Base-by-base conservation (phyloP, 2,329 filamentous ascomycete species). In the Hyphodiscus sp. region DNA sequence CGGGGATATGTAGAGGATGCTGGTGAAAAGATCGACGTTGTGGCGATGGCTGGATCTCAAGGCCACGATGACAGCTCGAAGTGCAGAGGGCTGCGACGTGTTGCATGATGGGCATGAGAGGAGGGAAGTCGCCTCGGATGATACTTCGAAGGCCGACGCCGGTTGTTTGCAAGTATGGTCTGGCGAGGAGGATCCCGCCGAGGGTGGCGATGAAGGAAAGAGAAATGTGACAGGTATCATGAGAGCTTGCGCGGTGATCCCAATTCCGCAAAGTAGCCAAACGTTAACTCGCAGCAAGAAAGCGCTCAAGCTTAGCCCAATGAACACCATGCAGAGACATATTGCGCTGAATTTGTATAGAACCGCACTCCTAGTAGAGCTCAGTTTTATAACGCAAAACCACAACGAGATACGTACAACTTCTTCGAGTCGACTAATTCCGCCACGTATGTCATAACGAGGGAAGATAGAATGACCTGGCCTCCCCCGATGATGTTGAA, bases 401-500 rank as follows among this genome's bases (percentile, higher is more conserved):
- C 8, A 26, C 23, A 26, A 26, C 23, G 23, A 26, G 23, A 8
- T 26, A 26, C 23, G 23, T 26, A 26, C 55, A 60, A 47, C 2
- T 33, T 23, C 20, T 56, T 53, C 9, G 54, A 47, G 18, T 53
- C 50, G 15, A 52, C 41, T 41, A 49, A 50, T 44, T 58, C 58
- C 10, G 53, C 51, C 4, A 58, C 54, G 19, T 54, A 56, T 33
- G 51, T 56, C 19, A 54, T 54, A 2, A 50, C 20, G 23, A 58
- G 57, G 7, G 58, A 58, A 4, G 30, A 42, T 8, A 58, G 29
- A 2, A 60, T 54, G 2, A 56, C 42, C 6, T 45, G 20, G n/a
- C 58, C 55, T 11, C 57, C 58, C 13, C 58, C 55, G 29, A 58
- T 26, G 6, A 56, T 52, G 29, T 58, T 53, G 30, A 60, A 51